Evolutionary conservation across 75 land plant species (phyloP).

Genomic region (Pinus albicaulis): DNA sequence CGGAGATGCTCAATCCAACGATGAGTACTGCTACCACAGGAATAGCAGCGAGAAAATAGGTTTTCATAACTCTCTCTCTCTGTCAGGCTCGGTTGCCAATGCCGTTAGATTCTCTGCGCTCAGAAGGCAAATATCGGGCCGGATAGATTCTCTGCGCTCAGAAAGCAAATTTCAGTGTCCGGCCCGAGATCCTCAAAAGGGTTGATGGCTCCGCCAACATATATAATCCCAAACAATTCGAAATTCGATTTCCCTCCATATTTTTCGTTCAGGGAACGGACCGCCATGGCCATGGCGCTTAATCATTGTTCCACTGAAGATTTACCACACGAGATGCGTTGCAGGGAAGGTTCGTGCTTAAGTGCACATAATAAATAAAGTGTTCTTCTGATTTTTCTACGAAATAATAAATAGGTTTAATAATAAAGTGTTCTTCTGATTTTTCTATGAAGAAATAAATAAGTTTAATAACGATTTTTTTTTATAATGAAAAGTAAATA

Average conservation of each 20-base stretch:
- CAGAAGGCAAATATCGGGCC: background rate
- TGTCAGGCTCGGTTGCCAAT: background rate
- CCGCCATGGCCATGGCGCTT: background rate
- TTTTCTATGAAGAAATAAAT: no score
- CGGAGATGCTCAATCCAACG: background rate
- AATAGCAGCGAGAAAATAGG: background rate
- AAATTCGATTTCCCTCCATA: background rate
- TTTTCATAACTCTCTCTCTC: background rate
- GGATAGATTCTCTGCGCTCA: background rate
- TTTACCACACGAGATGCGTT: background rate
- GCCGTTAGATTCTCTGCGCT: background rate
- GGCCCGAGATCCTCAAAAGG: background rate
- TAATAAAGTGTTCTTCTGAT: no score
- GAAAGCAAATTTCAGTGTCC: background rate
- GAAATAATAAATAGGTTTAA: no score
- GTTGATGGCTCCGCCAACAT: slow-evolving; percentile 1
- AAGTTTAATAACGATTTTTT: no score
- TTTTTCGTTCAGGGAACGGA: background rate
- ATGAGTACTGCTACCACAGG: no score
- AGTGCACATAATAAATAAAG: no score
- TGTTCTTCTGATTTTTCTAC: no score
- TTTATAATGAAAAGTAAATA: no score
- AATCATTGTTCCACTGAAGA: background rate
- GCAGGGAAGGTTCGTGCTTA: background rate
- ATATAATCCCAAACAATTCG: background rate